phyloP scores from a whole-genome alignment of 129 eudicot species.

The Kitagawia praeruptora region DNA sequence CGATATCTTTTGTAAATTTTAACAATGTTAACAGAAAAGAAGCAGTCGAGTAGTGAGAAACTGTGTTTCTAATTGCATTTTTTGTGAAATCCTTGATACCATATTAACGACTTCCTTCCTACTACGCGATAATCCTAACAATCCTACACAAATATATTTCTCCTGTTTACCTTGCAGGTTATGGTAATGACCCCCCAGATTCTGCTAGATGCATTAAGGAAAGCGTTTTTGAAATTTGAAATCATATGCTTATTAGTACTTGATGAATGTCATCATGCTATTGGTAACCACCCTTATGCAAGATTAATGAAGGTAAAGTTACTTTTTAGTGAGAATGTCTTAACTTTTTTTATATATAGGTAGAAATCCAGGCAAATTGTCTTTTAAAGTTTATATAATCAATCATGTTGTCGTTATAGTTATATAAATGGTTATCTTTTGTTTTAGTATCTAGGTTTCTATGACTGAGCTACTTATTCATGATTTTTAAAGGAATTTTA shows the following conservation, averaged over 20 bases:
- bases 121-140: neutral
- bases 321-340: slow-evolving; percentile 1
- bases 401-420: neutral
- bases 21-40: neutral
- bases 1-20: neutral
- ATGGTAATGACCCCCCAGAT: slow-evolving; percentile 89
- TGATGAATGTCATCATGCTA: slow-evolving; percentile 77
- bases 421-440: neutral
- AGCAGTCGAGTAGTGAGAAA: neutral
- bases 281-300: slow-evolving; percentile 70
- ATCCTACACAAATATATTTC: neutral
- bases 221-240: slow-evolving; percentile 46
- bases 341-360: neutral
- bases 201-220: slow-evolving; percentile 70
- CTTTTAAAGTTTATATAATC: neutral
- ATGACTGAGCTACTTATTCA: slow-evolving; percentile 10
- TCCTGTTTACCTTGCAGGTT: slow-evolving; percentile 29
- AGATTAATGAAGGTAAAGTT: slow-evolving; percentile 66
- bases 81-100: neutral
- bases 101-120: neutral
- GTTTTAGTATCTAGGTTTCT: neutral
- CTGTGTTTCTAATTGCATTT: neutral
- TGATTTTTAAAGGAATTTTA: slow-evolving; percentile 53
- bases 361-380: neutral
- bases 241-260: slow-evolving; percentile 46